Evolutionary conservation across 306 rosid genomes (phyloP).

Genomic region (Inga leiocalycina): DNA sequence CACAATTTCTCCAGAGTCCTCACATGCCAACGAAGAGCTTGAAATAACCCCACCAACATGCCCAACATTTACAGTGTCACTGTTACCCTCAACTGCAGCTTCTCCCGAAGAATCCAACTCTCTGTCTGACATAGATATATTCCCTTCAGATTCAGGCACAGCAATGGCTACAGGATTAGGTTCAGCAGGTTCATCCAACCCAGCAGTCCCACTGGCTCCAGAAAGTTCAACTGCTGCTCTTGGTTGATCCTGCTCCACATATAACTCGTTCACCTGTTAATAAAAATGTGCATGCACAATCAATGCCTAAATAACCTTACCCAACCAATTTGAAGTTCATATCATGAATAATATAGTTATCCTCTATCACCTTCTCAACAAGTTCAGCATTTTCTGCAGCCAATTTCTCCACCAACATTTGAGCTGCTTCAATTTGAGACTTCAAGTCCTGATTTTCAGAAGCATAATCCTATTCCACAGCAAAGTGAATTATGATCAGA

Average conservation of each 20-base stretch:
- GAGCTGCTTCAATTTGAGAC: slow-evolving; percentile 74
- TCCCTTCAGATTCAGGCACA: slow-evolving; percentile 38
- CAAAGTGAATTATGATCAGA: slow-evolving; percentile 31
- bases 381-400: slow-evolving; percentile 80
- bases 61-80: slow-evolving; percentile 31
- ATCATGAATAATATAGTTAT: slow-evolving; percentile 1
- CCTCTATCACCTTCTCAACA: slow-evolving; percentile 76
- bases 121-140: slow-evolving; percentile 25
- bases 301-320: slow-evolving; percentile 27
- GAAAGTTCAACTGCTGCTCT: slow-evolving; percentile 37
- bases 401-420: slow-evolving; percentile 65
- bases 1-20: slow-evolving; percentile 64
- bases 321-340: slow-evolving; percentile 18
- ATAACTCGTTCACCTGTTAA: slow-evolving; percentile 64
- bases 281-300: slow-evolving; percentile 18
- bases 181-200: slow-evolving; percentile 11
- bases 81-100: slow-evolving; percentile 36
- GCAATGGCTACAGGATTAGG: slow-evolving; percentile 14
- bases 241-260: slow-evolving; percentile 49
- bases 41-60: slow-evolving; percentile 27
- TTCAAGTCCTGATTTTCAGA: slow-evolving; percentile 63
- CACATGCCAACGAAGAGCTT: slow-evolving; percentile 35
- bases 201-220: slow-evolving; percentile 37
- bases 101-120: slow-evolving; percentile 42
- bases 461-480: slow-evolving; percentile 42